phyloP scores from a whole-genome alignment of 2,329 filamentous ascomycete species.

The Elsinoe ampelina region DNA sequence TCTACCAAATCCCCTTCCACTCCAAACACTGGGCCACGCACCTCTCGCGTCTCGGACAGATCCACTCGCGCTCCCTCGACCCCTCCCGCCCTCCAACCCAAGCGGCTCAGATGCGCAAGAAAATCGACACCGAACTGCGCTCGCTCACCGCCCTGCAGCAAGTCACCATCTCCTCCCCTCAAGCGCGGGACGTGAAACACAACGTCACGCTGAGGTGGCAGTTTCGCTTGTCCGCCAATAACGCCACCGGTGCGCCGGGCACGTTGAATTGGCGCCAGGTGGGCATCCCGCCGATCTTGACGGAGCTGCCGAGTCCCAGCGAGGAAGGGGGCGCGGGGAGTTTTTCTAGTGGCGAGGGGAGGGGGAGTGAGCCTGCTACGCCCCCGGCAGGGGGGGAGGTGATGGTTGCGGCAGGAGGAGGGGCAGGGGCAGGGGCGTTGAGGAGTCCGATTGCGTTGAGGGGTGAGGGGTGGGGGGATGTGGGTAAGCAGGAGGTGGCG shows the following conservation, averaged over 20 bases:
- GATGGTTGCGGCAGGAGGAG: no score
- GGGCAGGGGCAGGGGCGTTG: not conserved
- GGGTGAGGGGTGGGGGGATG: not conserved
- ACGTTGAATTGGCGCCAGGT: not conserved
- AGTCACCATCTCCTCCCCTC: not conserved
- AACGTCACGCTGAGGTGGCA: constrained; percentile 11
- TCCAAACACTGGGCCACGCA: constrained; percentile 6
- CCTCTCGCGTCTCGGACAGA: not conserved
- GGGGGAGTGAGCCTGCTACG: not conserved
- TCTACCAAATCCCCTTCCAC: constrained; percentile 14
- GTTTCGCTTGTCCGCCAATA: constrained; percentile 2
- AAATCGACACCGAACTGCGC: constrained; percentile 2
- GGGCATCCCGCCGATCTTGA: not conserved
- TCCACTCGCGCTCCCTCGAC: not conserved
- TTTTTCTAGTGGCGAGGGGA: not conserved
- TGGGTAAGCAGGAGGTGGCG: not conserved
- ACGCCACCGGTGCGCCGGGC: not conserved
- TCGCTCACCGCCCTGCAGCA: constrained; percentile 9
- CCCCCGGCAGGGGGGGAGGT: not conserved
- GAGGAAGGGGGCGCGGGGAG: not conserved
- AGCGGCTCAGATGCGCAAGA: not conserved
- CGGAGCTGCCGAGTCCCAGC: not conserved
- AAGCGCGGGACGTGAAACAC: not conserved
- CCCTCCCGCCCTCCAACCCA: not conserved
- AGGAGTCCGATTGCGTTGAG: not conserved